Percentiles rank a stretch among this genome's conserved stretches.
These are phyloP conservation scores for Kodamaea fukazawae DNA, from an alignment of 805 yeast genomes.

Conservation along the genomic window DNA sequence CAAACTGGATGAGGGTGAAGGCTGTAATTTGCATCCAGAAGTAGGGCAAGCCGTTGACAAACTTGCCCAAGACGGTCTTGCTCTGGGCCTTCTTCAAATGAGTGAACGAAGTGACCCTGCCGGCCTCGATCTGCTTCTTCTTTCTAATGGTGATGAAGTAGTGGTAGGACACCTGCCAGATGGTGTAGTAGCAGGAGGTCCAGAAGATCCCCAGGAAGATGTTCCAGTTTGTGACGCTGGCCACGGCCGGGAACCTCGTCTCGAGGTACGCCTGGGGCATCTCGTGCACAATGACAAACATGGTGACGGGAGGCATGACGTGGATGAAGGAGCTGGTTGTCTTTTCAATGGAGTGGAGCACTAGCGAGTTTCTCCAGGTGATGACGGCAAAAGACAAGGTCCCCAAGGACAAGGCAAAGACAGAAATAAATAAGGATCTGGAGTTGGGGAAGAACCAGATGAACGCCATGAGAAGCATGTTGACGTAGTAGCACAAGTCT, in stretches of 20 bases:
- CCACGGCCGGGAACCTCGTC: conserved; percentile 77
- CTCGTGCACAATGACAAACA: conserved; percentile 84
- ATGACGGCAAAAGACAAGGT: conserved; percentile 90
- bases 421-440: conserved; percentile 67
- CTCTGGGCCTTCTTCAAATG: conserved; percentile 73
- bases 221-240: conserved; percentile 62
- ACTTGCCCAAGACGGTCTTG: conserved; percentile 61
- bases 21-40: conserved; percentile 81
- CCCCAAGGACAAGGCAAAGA: conserved; percentile 85
- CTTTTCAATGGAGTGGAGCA: conserved; percentile 86
- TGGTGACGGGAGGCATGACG: conserved; percentile 81
- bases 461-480: conserved; percentile 61
- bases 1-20: conserved; percentile 81
- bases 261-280: conserved; percentile 51
- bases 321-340: conserved; percentile 91
- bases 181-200: conserved; percentile 77
- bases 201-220: conserved; percentile 65
- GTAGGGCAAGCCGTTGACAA: conserved; percentile 80
- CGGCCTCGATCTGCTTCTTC: conserved; percentile 78
- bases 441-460: conserved; percentile 85
- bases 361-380: conserved; percentile 93
- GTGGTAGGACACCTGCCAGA: conserved; percentile 90
- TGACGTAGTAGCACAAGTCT: conserved; percentile 91
- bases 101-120: conserved; percentile 84
- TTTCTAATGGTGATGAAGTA: conserved; percentile 83